A percentile compares a stretch with the other conserved stretches of the same genome.
phyloP scores from a whole-genome alignment of 208 protist genomes.

The Phytomonas francai region DNA sequence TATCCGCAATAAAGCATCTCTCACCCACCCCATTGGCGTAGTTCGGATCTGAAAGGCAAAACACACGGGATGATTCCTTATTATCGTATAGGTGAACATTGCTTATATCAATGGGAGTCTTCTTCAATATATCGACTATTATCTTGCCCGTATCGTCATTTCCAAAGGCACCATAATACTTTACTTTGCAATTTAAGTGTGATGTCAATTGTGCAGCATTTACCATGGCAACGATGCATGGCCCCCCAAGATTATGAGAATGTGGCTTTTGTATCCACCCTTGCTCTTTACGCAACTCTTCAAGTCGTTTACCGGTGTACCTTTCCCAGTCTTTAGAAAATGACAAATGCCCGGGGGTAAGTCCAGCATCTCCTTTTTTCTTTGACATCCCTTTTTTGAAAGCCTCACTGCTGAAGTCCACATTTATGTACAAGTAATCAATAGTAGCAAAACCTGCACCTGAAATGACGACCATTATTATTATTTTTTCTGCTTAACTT shows the following conservation, averaged over 20 bases:
- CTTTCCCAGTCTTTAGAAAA: slow-evolving; percentile 22
- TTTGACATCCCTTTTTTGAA: slow-evolving; percentile 23
- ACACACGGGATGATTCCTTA: not conserved
- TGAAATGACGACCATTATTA: slow-evolving; percentile 16
- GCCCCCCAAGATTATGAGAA: slow-evolving; percentile 17
- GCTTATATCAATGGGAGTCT: slow-evolving; percentile 16
- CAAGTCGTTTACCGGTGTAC: slow-evolving; percentile 15
- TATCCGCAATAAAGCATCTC: slow-evolving; percentile 21
- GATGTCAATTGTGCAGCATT: slow-evolving; percentile 16
- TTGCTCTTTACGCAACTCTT: slow-evolving; percentile 18
- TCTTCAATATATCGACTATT: slow-evolving; percentile 14
- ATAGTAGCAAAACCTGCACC: slow-evolving; percentile 17
- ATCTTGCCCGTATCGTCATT: slow-evolving; percentile 8
- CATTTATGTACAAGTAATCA: slow-evolving; percentile 24
- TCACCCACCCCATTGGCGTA: slow-evolving; percentile 20
- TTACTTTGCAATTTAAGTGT: slow-evolving; percentile 7
- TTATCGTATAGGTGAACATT: not conserved
- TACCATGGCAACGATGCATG: slow-evolving; percentile 18
- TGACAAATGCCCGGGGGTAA: slow-evolving; percentile 16
- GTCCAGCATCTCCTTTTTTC: slow-evolving; percentile 11
- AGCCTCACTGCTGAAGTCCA: slow-evolving; percentile 20
- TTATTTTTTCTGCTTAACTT: slow-evolving; percentile 20
- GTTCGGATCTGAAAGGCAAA: slow-evolving; percentile 19
- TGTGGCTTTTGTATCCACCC: slow-evolving; percentile 13
- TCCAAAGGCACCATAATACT: slow-evolving; percentile 15